A percentile compares a stretch with the other conserved stretches of the same genome.
These are phyloP conservation scores for Blastobotrys attinorum DNA, from an alignment of 805 yeast species.

Conservation along the genomic window DNA sequence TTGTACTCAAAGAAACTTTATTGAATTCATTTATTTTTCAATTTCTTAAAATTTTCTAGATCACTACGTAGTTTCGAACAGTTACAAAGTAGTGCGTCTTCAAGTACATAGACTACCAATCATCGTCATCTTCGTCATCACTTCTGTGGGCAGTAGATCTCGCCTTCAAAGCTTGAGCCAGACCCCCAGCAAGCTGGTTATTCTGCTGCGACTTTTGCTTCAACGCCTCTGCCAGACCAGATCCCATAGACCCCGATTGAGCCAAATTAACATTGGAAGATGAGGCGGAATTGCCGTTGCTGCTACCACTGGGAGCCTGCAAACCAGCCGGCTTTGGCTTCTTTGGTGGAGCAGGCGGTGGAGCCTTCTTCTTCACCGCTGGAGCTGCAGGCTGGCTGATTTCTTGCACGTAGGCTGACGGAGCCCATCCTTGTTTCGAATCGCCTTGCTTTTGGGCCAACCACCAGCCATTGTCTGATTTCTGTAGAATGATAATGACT, in stretches of 20 bases:
- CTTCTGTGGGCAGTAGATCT: conserved; percentile 55
- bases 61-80: too few relatives aligned
- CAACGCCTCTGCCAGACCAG: conserved; percentile 64
- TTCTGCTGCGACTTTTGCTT: conserved; percentile 57
- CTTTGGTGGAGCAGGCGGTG: conserved; percentile 21
- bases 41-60: too few relatives aligned
- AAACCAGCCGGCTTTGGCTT: conserved; percentile 14
- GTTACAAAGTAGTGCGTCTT: neutral
- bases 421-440: conserved; percentile 90
- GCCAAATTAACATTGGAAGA: conserved; percentile 28
- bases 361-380: conserved; percentile 21
- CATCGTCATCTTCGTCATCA: conserved; percentile 46
- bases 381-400: conserved; percentile 17
- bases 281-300: conserved; percentile 18
- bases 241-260: conserved; percentile 11
- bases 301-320: conserved; percentile 8
- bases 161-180: conserved; percentile 80
- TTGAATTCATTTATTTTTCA: too few relatives aligned
- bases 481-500: conserved; percentile 59
- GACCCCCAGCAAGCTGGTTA: conserved; percentile 63
- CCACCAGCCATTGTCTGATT: conserved; percentile 91
- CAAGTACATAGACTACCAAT: conserved; percentile 16
- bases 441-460: conserved; percentile 74
- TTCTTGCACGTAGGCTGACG: conserved; percentile 73
- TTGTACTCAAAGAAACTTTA: too few relatives aligned